A percentile compares a stretch with the other conserved stretches of the same genome.
Conservation (phyloP, 1,139 yeast species). For the Spathaspora jeffriesii region DNA sequence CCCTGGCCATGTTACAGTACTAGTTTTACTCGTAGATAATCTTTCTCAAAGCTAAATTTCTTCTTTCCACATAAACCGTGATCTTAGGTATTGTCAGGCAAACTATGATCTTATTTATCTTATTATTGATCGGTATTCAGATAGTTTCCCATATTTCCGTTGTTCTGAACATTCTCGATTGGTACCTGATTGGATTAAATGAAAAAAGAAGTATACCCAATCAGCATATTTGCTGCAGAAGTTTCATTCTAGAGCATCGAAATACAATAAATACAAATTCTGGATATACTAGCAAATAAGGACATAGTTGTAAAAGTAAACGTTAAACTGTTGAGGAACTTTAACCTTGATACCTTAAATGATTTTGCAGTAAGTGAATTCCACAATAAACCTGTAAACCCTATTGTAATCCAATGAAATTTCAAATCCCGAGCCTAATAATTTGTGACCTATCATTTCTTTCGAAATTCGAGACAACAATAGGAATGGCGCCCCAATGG, state of each 20-base stretch:
- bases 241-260: neutral
- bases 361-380: neutral
- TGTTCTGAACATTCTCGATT: neutral
- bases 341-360: neutral
- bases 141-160: neutral
- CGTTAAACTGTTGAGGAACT: no score
- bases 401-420: neutral
- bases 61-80: no score
- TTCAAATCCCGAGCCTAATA: neutral
- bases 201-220: neutral
- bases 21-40: no score
- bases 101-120: no score
- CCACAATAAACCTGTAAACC: neutral
- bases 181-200: neutral
- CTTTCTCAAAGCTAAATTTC: no score
- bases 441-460: neutral
- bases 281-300: neutral
- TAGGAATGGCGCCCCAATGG: neutral
- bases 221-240: neutral
- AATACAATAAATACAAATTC: neutral
- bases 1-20: neutral
- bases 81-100: no score
- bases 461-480: neutral
- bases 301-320: no score
- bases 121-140: no score